A percentile compares a stretch with the other conserved stretches of the same genome.
These are phyloP conservation scores for Boletus reticuloceps DNA, from an alignment of 768 basidiomycete species.

Conservation along the genomic window DNA sequence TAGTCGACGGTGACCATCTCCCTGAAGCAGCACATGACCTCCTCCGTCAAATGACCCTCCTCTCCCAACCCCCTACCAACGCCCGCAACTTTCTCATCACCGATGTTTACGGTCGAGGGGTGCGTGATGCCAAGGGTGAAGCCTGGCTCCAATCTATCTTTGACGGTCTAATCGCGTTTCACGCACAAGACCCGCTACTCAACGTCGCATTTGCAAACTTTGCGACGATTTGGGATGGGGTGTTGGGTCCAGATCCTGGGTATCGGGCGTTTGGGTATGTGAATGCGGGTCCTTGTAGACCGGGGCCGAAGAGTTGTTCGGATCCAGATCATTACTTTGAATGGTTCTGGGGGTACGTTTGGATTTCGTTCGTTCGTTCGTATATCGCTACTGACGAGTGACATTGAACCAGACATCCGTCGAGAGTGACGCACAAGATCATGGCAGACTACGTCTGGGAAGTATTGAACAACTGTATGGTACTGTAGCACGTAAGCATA, in stretches of 20 bases:
- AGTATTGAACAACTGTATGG: slow-evolving; percentile 36
- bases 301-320: slow-evolving; percentile 35
- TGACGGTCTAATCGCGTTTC: slow-evolving; percentile 39
- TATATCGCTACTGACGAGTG: neutral
- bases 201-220: slow-evolving; percentile 48
- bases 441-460: slow-evolving; percentile 52
- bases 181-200: slow-evolving; percentile 25
- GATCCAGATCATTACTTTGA: slow-evolving; percentile 52
- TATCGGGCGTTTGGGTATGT: slow-evolving; percentile 48
- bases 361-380: neutral
- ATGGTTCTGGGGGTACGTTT: slow-evolving; percentile 47
- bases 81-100: slow-evolving; percentile 48
- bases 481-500: neutral
- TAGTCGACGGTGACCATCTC: slow-evolving; percentile 47
- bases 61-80: slow-evolving; percentile 50
- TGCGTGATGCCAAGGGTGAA: slow-evolving; percentile 39
- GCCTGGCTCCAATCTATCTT: slow-evolving; percentile 47
- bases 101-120: slow-evolving; percentile 50
- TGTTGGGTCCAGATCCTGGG: slow-evolving; percentile 43
- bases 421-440: slow-evolving; percentile 46
- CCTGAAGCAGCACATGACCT: slow-evolving; percentile 43
- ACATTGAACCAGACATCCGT: slow-evolving; percentile 41
- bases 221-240: slow-evolving; percentile 48
- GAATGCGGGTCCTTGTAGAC: slow-evolving; percentile 37
- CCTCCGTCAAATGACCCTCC: slow-evolving; percentile 42